Evolutionary conservation across 805 yeast genomes (phyloP), one percentile per base, ranked within the genome.

Genomic region (Kluyveromyces siamensis): DNA sequence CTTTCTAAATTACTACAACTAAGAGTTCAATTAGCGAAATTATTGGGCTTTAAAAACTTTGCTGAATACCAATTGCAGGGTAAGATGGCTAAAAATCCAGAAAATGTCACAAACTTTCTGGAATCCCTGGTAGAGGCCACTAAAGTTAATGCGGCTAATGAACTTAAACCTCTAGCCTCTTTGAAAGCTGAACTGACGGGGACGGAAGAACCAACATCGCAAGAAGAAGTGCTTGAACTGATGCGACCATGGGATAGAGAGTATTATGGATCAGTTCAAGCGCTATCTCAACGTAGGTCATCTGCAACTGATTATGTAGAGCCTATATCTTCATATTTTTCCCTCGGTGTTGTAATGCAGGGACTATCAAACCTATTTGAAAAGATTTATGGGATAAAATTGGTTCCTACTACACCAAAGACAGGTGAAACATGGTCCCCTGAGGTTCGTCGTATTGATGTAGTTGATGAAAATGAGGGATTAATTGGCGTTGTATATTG

Each of bases 211-310:
- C 49, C 50, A 9, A 54, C 59, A 10, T 54, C 65, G 30, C 72
- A 68, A 49, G 68, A 67, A 16, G 73, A 74, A 19, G 66, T 80
- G 2, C 62, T 77, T 5, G 66, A 66, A 8, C 63, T 65, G 11
- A 73, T 89, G 33, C 76, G 80, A 51, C 96, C 96, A 1, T 93
- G 98, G 98, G 98, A 93, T 65, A 75, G 96, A 52, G 96, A 89
- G 53, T 90, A 76, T 59, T 75, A 68, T 51, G 60, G 72, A 10
- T 53, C 72, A n/a, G 57, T 68, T 14, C 59, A 60, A 46, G 52
- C 68, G 9, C 50, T 63, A 0, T 60, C 56, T 33, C 52, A 52
- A 27, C 56, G 54, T 10, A 63, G 60, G 43, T 56, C 70, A 54
- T 65, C 72, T 18, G 59, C 68, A 21, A 9, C 16, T 11, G 39